Base-by-base conservation (phyloP, 768 basidiomycete genomes). In the Kwoniella sp. region DNA sequence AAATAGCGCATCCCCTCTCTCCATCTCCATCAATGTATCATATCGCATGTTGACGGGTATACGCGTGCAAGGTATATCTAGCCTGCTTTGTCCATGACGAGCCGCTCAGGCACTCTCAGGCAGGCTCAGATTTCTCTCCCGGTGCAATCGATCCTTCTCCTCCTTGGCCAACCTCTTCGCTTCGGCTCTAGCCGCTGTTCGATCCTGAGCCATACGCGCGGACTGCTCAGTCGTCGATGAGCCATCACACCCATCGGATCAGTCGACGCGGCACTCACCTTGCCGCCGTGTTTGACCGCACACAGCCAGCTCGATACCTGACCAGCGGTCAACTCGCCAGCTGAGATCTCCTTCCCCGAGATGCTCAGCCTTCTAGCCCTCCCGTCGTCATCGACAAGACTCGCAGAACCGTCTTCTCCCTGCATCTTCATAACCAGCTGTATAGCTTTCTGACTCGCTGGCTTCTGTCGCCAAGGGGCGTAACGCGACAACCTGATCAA, bases 391-490 rank as follows among this genome's bases (percentile, higher is more conserved):
- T 53, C 45, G 8, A 36, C 29, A 3, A 36, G 14, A 8, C 37
- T 44, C 2, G 19, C 36, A 6, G 38, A 29, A 2, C 27, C 15
- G 3, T 43, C 52, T 7, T 55, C 42, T 0, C 59, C 65, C 32
- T 62, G 59, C 41, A 65, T 52, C 45, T 65, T 68, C 20, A 49
- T 11, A 2, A 70, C 31, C 46, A 60, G 20, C 25, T 51, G 50
- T 5, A 64, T 44, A 7, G 62, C 62, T 37, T 56, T 63, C 14
- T 50, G 34, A 27, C 59, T 57, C 8, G 66, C 55, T 11, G 58
- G 60, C 40, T 59, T 55, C 3, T 26, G 25, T 38, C 69, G 31
- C 69, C 69, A 71, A 10, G 57, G n/a, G 1, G 69, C 69, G 46
- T 63, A 66, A 33, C 58, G 43, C 17, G 62, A 60, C n/a, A 70